Conservation (phyloP, 768 basidiomycete genomes). For the Chalciporus sphaerocephalus region DNA sequence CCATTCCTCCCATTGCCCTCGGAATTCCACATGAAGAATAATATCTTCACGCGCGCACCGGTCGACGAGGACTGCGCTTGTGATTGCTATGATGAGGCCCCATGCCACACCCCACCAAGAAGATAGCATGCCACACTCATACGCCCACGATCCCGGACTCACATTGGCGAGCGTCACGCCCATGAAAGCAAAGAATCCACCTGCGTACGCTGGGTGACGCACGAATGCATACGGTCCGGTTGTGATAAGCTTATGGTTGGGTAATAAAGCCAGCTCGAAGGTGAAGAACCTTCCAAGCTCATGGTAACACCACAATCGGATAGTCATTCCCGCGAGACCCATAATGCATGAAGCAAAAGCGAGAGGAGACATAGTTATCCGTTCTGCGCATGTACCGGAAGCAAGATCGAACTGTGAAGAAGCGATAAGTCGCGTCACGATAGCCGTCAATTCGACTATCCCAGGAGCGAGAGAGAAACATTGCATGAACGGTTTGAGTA, state of each 20-base stretch:
- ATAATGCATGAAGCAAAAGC: conserved; percentile 6
- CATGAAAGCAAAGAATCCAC: conserved; percentile 1
- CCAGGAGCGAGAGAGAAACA: conserved; percentile 1
- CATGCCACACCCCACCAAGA: conserved; percentile 11
- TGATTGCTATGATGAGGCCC: background rate
- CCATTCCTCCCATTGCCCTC: conserved; percentile 14
- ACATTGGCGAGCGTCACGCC: conserved; percentile 9
- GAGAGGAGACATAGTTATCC: conserved; percentile 1
- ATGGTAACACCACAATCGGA: conserved; percentile 37
- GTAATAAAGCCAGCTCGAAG: conserved; percentile 32
- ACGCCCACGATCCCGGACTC: conserved; percentile 12
- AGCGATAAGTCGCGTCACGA: background rate
- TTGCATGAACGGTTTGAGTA: conserved; percentile 3
- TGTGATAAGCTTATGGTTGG: conserved; percentile 9
- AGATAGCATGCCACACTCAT: conserved; percentile 5
- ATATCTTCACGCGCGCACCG: conserved; percentile 9
- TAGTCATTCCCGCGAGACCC: conserved; percentile 20
- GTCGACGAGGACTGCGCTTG: background rate
- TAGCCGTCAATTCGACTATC: background rate
- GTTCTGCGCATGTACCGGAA: conserved; percentile 4
- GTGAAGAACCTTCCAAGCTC: conserved; percentile 37
- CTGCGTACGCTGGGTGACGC: conserved; percentile 14
- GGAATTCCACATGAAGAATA: conserved; percentile 4
- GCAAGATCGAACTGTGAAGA: background rate
- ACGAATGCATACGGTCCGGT: conserved; percentile 13